Base-by-base conservation (phyloP, 2,329 filamentous ascomycete species). In the Arthroderma uncinatum region DNA sequence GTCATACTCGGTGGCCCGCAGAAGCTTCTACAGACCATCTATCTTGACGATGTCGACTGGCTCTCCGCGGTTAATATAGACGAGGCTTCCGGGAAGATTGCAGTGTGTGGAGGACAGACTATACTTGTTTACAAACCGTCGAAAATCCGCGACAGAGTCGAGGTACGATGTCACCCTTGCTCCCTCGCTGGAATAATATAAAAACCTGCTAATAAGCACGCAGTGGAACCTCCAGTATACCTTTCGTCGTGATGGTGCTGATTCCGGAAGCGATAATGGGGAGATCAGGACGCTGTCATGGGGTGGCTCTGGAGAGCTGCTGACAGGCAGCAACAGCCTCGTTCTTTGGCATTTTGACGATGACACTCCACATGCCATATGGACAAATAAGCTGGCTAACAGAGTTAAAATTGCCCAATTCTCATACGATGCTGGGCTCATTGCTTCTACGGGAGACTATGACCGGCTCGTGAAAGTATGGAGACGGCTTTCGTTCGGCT, bases 381-480 rank as follows among this genome's bases (percentile, higher is more conserved):
- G 93, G 92, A 81, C 81, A 55, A 86, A 86, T 67, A 69, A 75
- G 42, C 77, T 97, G 5, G 85, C 91, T 1, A 90, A 81, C 65
- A 79, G 85, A 0, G 82, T 82, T 37, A 87, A 87, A 66, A 81
- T 85, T 58, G 90, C 90, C 2, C 77, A 79, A 7, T 83, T 96
- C 63, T 95, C 92, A 1, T 89, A 89, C 61, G 92, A 95, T 69
- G 91, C 89, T 10, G 84, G 85, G 19, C 83, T 95, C 60, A 89
- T 97, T 55, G 92, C 90, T 16, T 91, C 88, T 1, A 81, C 87
- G 10, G 87, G 89, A 42, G 76, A 79, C 53, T 82, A 88, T 67
- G 93, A 97, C 70, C 80, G 85, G 54, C 75, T 97, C 19, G 84
- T 95, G 63, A 97, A 98, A 73, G 81, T 97, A 64, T 98, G 94